Base-by-base conservation (phyloP, 768 basidiomycete species). In the Phaffia tasmanica region DNA sequence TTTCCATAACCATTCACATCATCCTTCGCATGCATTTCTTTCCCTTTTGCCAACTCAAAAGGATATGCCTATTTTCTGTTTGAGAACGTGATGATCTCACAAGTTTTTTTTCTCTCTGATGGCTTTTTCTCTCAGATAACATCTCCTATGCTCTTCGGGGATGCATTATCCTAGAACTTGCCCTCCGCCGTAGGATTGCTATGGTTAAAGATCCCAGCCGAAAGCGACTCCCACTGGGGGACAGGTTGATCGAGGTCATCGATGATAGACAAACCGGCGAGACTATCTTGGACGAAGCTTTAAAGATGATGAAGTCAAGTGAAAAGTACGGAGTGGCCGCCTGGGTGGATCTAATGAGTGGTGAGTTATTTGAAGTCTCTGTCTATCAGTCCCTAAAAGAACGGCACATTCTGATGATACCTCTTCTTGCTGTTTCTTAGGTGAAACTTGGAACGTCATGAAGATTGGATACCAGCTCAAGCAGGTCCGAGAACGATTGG, bases 401-500 rank as follows among this genome's bases (percentile, higher is more conserved):
- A 54, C 62, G 21, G 29, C 55, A 15, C 56, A 18, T 54, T 16
- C n/a, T 25, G 16, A 53, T 48, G 30, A 27, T 59, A 27, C 61
- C 53, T 14, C 30, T 7, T 21, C n/a, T 29, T 21, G 9, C 54
- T 30, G 21, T 0, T 42, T 6, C 6, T 8, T 74, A 97, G 93
- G 94, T 64, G 94, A 99, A 79, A 98, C 94, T 57, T 99, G 94
- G 94, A 99, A 98, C 77, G 92, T 99, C 9, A 91, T 97, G 86
- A 98, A 98, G 79, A 98, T 99, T 63, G 93, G 93, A 27, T 99
- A 90, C 78, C 94, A 99, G 77, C 85, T 99, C 57, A 97, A 97
- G 77, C 94, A 97, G 78, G 94, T 98, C 50, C 86, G 94, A 56
- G 94, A 99, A 78, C 88, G 94, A 21, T 85, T 99, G 50, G 92